Base-by-base conservation (phyloP, 495 filamentous ascomycete species). In the Xylaria telfairii region DNA sequence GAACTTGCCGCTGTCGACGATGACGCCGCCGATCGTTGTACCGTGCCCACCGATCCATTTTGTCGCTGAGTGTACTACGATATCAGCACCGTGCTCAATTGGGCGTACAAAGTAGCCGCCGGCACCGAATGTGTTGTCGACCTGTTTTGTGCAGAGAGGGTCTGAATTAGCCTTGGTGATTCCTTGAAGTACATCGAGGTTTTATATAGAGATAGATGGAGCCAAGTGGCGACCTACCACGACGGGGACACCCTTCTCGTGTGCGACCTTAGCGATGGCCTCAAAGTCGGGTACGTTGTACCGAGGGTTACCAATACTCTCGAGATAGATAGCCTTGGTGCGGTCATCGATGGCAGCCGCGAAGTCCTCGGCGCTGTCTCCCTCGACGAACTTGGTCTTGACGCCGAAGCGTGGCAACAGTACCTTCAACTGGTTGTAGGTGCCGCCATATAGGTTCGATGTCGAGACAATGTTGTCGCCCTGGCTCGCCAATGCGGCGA, bases 31-130 rank as follows among this genome's bases (percentile, higher is more conserved):
- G 73, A 99, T 93, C 8, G 96, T 98, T 37, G 96, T 98, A 53
- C 96, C 96, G 80, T 99, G 96, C 42, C 96, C 96, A 47, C 96
- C 96, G 63, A 99, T 98, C 96, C 96, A 99, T 81, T 99, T 99
- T 24, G 96, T 99, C 13, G 96, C 95, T 41, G 91, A 94, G 84
- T 98, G 94, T 12, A 98, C 93, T 56, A 99, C 88, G 68, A 99
- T 97, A 75, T 99, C 96, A 63, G 92, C 93, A 68, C 96, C 96
- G 79, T 97, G 92, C 7, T 96, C 91, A 75, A 99, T 96, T 26
- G 96, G 96, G 1, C 92, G 90, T 68, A 90, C 84, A 75, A 94
- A 95, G 86, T 92, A 98, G 39, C 96, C 96, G 66, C 96, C 96
- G 19, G 96, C 96, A 26, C 96, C 96, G 74, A 99, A 99, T 13